Conservation (phyloP, 1,139 yeast species). For the Debaryomycetaceae sp. region DNA sequence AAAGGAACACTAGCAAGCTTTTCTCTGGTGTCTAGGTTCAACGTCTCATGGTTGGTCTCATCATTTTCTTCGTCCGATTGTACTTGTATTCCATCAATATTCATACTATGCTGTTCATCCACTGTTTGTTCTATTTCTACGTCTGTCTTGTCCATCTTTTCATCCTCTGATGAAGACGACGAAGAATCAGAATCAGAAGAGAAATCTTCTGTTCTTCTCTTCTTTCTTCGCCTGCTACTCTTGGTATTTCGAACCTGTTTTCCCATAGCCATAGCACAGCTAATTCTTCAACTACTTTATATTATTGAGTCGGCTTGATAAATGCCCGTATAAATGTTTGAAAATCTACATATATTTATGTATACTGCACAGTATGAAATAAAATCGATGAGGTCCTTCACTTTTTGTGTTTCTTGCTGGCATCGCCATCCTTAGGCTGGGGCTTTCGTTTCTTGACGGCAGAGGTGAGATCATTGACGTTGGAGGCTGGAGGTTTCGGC, state of each 20-base stretch:
- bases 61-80: conserved; percentile 30
- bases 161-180: conserved; percentile 30
- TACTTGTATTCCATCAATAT: conserved; percentile 36
- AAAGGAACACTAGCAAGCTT: conserved; percentile 24
- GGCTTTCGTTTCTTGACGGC: conserved; percentile 33
- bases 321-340: background rate
- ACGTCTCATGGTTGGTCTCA: conserved; percentile 13
- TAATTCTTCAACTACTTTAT: too few species aligned
- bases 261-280: too few species aligned
- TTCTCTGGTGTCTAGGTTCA: conserved; percentile 20
- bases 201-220: conserved; percentile 78
- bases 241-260: background rate
- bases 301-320: too few species aligned
- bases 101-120: conserved; percentile 15
- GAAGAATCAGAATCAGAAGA: conserved; percentile 47
- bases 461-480: conserved; percentile 35
- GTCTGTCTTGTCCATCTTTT: conserved; percentile 11
- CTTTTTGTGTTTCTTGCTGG: conserved; percentile 10
- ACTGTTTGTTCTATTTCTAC: conserved; percentile 4
- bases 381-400: background rate
- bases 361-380: background rate
- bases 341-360: background rate
- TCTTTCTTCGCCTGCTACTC: conserved; percentile 45
- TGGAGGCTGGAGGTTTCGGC: conserved; percentile 10
- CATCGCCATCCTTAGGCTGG: conserved; percentile 8